Conservation (phyloP, 495 filamentous ascomycete genomes). For the Immersiella caudata region DNA sequence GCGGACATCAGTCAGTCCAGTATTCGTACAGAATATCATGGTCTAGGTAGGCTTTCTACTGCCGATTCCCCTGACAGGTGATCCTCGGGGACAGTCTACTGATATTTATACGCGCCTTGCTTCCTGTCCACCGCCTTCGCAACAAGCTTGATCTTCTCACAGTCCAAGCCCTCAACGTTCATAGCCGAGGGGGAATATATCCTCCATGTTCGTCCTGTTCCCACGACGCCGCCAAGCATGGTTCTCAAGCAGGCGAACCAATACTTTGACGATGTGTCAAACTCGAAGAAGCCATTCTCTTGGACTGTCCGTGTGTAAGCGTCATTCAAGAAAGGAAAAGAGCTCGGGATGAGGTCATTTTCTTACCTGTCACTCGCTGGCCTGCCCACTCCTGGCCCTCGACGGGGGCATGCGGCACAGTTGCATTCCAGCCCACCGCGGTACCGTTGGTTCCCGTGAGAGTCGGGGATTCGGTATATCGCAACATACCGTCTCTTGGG, state of each 20-base stretch:
- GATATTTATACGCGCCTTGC: slow-evolving; percentile 19
- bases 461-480: slow-evolving; percentile 11
- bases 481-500: slow-evolving; percentile 10
- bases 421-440: slow-evolving; percentile 13
- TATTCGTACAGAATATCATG: too few species aligned
- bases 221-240: slow-evolving; percentile 12
- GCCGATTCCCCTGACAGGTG: too few species aligned
- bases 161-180: slow-evolving; percentile 9
- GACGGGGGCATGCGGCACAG: background rate
- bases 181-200: slow-evolving; percentile 16
- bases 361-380: slow-evolving; percentile 11
- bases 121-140: slow-evolving; percentile 19
- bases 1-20: too few species aligned
- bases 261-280: slow-evolving; percentile 5
- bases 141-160: slow-evolving; percentile 21
- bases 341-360: background rate
- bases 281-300: slow-evolving; percentile 19
- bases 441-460: background rate
- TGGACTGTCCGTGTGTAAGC: background rate
- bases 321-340: background rate
- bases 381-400: slow-evolving; percentile 19
- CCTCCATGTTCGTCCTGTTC: slow-evolving; percentile 20
- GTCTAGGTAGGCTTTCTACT: too few species aligned
- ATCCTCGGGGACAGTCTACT: too few species aligned
- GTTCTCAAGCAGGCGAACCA: slow-evolving; percentile 24